Conservation (phyloP, 352 stramenopile genomes). For the Phytophthora fragariae region DNA sequence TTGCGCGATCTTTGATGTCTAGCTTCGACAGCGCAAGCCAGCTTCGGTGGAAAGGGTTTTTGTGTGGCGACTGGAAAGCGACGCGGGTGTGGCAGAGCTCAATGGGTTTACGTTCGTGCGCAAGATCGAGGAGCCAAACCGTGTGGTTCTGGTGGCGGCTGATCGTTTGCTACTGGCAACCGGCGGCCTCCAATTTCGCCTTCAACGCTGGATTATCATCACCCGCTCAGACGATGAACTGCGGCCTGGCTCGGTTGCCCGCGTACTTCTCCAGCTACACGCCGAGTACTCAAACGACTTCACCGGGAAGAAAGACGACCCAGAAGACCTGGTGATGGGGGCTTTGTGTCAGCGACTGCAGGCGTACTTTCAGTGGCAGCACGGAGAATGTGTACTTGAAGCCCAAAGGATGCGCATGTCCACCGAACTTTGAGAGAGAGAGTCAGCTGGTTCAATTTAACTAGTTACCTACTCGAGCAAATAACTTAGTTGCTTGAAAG, state of each 20-base stretch:
- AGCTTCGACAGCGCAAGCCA: slow-evolving; percentile 24
- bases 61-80: slow-evolving; percentile 18
- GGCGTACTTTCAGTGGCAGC: slow-evolving; percentile 6
- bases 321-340: slow-evolving; percentile 18
- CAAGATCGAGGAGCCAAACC: slow-evolving; percentile 41
- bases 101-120: slow-evolving; percentile 34
- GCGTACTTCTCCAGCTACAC: slow-evolving; percentile 19
- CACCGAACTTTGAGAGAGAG: not conserved
- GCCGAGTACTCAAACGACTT: not conserved
- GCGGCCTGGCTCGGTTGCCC: slow-evolving; percentile 8
- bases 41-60: slow-evolving; percentile 39
- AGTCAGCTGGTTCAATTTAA: too few relatives aligned
- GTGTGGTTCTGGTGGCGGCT: slow-evolving; percentile 28
- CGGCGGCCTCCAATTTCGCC: slow-evolving; percentile 24
- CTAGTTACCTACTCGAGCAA: too few relatives aligned
- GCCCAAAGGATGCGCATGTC: not conserved
- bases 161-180: slow-evolving; percentile 24
- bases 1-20: not conserved
- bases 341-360: slow-evolving; percentile 9
- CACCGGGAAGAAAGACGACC: not conserved
- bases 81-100: slow-evolving; percentile 3
- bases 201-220: slow-evolving; percentile 34
- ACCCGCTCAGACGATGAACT: slow-evolving; percentile 1
- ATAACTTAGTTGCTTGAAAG: too few relatives aligned
- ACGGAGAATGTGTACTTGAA: slow-evolving; percentile 8